Percentiles rank a stretch among this genome's conserved stretches.
Evolutionary conservation across 257 asterid species (phyloP).

Genomic region (Datura wrightii): DNA sequence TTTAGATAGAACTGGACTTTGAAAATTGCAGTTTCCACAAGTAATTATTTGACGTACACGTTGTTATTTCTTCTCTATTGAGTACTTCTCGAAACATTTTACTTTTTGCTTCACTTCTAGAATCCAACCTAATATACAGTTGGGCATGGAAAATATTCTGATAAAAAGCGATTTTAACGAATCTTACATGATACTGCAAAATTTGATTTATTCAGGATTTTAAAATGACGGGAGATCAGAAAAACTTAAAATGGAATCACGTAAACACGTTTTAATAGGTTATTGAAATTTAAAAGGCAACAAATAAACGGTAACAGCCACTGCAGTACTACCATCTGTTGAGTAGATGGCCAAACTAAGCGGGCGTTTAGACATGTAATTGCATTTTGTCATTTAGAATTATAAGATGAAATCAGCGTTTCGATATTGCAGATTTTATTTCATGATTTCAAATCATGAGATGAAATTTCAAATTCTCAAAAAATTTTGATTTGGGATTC

Average conservation of each 20-base stretch:
- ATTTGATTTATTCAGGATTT: not conserved
- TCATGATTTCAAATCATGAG: too few relatives aligned
- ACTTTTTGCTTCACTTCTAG: constrained; percentile 17
- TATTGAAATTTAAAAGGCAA: too few relatives aligned
- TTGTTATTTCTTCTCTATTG: not conserved
- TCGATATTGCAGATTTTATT: too few relatives aligned
- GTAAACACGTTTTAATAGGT: too few relatives aligned
- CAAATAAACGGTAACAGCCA: not conserved
- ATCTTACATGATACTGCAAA: not conserved
- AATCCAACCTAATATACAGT: not conserved
- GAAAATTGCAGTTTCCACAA: not conserved
- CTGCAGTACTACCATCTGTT: not conserved
- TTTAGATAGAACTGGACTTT: not conserved
- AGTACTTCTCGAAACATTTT: not conserved
- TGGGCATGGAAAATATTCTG: not conserved
- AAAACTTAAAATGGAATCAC: too few relatives aligned
- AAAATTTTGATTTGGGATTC: too few relatives aligned
- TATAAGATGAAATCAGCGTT: too few relatives aligned
- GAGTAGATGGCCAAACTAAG: not conserved
- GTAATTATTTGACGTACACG: not conserved
- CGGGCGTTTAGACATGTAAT: too few relatives aligned
- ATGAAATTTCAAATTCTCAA: too few relatives aligned
- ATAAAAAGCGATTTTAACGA: too few relatives aligned
- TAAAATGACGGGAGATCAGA: not conserved
- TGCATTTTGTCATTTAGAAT: too few relatives aligned